A percentile compares a stretch with the other conserved stretches of the same genome.
Conservation (phyloP, 1,139 yeast species). For the Scheffersomyces titani region DNA sequence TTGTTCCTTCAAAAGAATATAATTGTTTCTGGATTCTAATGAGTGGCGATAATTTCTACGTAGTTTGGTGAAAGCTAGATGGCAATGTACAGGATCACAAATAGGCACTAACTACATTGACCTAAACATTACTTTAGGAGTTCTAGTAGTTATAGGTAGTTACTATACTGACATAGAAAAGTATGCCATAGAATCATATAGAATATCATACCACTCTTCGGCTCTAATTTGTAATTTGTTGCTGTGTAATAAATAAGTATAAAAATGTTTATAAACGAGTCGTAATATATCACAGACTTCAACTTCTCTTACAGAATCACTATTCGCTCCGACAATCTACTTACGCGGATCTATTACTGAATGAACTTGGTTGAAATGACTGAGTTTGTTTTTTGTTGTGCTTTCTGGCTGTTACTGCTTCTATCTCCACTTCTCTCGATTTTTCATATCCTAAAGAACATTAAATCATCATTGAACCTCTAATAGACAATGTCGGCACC, state of each 20-base stretch:
- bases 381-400: not conserved
- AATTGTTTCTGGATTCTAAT: not conserved
- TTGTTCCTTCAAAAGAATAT: not conserved
- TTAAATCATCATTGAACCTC: not conserved
- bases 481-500: conserved; percentile 62
- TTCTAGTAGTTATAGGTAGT: not conserved
- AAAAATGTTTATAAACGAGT: not conserved
- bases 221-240: not conserved
- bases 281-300: not conserved
- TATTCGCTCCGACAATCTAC: not conserved
- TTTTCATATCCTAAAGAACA: not conserved
- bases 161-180: not conserved
- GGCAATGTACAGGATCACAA: not conserved
- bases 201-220: not conserved
- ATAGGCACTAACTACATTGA: not conserved
- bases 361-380: not conserved
- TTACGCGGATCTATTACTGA: not conserved
- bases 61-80: not conserved
- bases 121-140: not conserved
- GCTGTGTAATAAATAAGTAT: not conserved
- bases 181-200: not conserved
- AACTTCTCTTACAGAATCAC: not conserved
- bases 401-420: not conserved
- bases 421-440: not conserved
- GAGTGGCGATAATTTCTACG: not conserved